These are phyloP conservation scores for Pachyrhizus erosus DNA, from an alignment of 306 rosid species.

Conservation along the genomic window DNA sequence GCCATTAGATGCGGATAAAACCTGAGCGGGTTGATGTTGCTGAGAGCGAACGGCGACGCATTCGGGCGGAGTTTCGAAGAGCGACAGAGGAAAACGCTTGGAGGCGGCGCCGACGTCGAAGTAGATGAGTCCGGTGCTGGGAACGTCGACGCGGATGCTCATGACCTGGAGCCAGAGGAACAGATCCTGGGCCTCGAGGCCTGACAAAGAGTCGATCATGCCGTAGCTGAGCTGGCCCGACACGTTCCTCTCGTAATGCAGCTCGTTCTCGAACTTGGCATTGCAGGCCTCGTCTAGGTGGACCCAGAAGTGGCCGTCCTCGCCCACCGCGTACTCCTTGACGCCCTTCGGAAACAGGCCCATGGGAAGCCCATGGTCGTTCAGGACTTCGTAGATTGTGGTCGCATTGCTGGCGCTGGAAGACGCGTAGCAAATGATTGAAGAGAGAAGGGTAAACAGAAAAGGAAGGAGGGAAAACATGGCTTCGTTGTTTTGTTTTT, in stretches of 20 bases:
- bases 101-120: conserved; percentile 79
- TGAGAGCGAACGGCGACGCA: conserved; percentile 58
- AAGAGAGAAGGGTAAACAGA: not conserved
- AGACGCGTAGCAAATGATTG: not conserved
- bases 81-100: conserved; percentile 77
- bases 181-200: conserved; percentile 80
- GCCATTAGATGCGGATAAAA: no score
- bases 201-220: conserved; percentile 64
- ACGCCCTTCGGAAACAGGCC: conserved; percentile 81
- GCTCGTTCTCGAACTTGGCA: conserved; percentile 82
- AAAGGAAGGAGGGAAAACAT: conserved; percentile 36
- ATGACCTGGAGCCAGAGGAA: conserved; percentile 87
- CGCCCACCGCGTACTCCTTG: conserved; percentile 55
- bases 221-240: conserved; percentile 70
- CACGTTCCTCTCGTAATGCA: conserved; percentile 83
- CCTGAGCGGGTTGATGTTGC: no score
- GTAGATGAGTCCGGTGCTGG: conserved; percentile 81
- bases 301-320: conserved; percentile 61
- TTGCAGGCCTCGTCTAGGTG: conserved; percentile 83
- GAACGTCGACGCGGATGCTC: conserved; percentile 83
- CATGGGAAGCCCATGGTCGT: conserved; percentile 75
- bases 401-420: not conserved
- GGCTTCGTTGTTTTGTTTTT: not conserved
- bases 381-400: conserved; percentile 70
- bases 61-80: conserved; percentile 81